A percentile compares a stretch with the other conserved stretches of the same genome.
Conservation (phyloP, 1,284 basidiomycete genomes). For the Amylostereum chailletii region DNA sequence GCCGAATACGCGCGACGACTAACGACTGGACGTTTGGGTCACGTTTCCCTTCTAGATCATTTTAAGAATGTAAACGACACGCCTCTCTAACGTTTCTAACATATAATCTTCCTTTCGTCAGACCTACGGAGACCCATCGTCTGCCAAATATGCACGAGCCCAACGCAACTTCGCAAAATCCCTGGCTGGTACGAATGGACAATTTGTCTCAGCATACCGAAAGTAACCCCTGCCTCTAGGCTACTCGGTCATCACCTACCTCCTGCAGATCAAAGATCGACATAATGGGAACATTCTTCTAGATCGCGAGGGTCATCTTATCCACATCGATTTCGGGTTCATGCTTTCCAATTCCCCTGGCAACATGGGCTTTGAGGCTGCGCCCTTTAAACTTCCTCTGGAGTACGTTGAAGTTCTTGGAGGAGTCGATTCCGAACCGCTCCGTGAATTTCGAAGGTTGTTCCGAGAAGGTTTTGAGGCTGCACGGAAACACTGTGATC, state of each 20-base stretch:
- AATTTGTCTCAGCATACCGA: neutral
- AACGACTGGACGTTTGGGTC: constrained; percentile 70
- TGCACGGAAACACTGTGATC: constrained; percentile 92
- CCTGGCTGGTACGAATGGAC: constrained; percentile 60
- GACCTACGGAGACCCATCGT: constrained; percentile 87
- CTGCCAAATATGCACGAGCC: constrained; percentile 78
- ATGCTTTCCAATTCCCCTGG: constrained; percentile 97
- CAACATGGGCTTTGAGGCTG: constrained; percentile 97
- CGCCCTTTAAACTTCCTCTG: constrained; percentile 92
- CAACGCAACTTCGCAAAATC: constrained; percentile 92
- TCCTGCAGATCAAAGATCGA: constrained; percentile 97
- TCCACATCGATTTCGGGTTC: constrained; percentile 99
- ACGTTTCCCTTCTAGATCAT: constrained; percentile 85
- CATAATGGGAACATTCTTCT: constrained; percentile 99
- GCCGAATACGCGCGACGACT: constrained; percentile 89
- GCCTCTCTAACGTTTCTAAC: neutral
- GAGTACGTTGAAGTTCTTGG: constrained; percentile 98
- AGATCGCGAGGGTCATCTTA: constrained; percentile 88
- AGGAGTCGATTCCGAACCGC: constrained; percentile 73
- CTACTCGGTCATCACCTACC: constrained; percentile 91
- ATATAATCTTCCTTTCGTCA: constrained; percentile 19
- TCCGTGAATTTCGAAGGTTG: constrained; percentile 77
- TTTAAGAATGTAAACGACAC: constrained; percentile 63
- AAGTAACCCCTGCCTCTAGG: constrained; percentile 26
- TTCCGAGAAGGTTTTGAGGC: constrained; percentile 94